A percentile compares a stretch with the other conserved stretches of the same genome.
These are phyloP conservation scores for Cladosporium halotolerans DNA, from an alignment of 2,329 filamentous ascomycete species.

Conservation along the genomic window DNA sequence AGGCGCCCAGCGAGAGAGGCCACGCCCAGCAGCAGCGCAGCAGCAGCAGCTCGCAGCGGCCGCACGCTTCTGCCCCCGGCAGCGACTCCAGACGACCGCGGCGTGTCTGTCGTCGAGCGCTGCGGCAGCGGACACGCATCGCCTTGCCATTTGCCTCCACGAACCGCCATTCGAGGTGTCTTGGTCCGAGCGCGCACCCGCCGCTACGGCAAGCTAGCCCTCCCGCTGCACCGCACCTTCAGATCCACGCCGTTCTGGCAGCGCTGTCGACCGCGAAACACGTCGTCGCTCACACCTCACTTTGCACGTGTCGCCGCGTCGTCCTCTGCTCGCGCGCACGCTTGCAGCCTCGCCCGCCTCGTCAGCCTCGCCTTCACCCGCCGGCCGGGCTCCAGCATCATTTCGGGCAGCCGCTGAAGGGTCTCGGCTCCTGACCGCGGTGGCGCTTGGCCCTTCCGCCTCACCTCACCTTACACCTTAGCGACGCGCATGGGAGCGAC, in stretches of 20 bases:
- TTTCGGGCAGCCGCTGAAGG: neutral
- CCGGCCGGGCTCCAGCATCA: too few species aligned
- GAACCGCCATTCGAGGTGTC: neutral
- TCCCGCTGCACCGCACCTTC: neutral
- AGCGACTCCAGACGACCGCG: too few species aligned
- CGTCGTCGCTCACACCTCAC: constrained; percentile 3
- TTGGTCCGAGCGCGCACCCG: too few species aligned
- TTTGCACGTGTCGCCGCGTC: constrained; percentile 9
- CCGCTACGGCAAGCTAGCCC: neutral
- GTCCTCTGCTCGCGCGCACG: neutral
- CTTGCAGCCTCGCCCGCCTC: too few species aligned
- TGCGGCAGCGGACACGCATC: constrained; percentile 3
- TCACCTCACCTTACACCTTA: constrained; percentile 6
- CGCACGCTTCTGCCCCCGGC: too few species aligned
- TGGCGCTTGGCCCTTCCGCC: constrained; percentile 5
- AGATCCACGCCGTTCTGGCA: constrained; percentile 2
- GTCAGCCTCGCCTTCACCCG: too few species aligned
- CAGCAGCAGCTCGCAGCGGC: too few species aligned
- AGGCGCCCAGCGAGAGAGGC: neutral
- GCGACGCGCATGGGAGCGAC: constrained; percentile 3
- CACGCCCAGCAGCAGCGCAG: neutral
- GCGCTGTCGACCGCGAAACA: constrained; percentile 1
- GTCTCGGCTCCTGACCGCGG: constrained; percentile 8
- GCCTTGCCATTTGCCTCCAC: neutral
- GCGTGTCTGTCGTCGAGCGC: too few species aligned